Percentiles rank a stretch among this genome's conserved stretches.
Conservation (phyloP, 768 basidiomycete genomes). For the Panus rudis region DNA sequence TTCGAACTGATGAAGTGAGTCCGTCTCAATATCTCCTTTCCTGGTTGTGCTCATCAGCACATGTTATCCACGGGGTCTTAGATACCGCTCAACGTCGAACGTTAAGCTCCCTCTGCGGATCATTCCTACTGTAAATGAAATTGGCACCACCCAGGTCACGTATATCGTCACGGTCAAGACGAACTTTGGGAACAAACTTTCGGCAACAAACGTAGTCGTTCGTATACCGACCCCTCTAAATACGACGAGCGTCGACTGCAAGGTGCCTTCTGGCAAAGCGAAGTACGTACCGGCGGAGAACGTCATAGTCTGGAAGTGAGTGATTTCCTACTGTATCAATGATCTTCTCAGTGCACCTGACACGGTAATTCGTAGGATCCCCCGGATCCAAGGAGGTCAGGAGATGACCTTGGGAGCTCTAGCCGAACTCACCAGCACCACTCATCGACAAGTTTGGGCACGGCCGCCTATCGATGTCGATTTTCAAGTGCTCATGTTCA, state of each 20-base stretch:
- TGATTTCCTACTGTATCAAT: constrained; percentile 9
- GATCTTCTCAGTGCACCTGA: constrained; percentile 1
- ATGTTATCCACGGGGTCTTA: constrained; percentile 31
- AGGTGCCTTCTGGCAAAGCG: constrained; percentile 88
- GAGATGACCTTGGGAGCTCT: constrained; percentile 82
- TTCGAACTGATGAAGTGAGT: constrained; percentile 94
- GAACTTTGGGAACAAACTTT: constrained; percentile 87
- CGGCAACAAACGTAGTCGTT: constrained; percentile 86
- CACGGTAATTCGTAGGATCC: constrained; percentile 49
- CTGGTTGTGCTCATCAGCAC: constrained; percentile 1
- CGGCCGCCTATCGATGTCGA: constrained; percentile 97
- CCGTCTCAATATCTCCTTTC: not conserved
- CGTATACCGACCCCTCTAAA: constrained; percentile 96
- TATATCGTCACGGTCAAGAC: constrained; percentile 86
- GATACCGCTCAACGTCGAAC: constrained; percentile 94
- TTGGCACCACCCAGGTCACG: constrained; percentile 86
- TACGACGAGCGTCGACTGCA: constrained; percentile 87
- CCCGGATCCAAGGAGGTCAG: constrained; percentile 86
- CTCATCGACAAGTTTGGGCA: constrained; percentile 93
- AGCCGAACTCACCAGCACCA: constrained; percentile 81
- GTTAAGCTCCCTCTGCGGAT: constrained; percentile 90
- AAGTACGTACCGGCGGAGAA: constrained; percentile 98
- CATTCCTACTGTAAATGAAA: constrained; percentile 87
- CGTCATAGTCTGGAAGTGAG: constrained; percentile 96
- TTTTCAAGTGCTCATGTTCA: constrained; percentile 99